Percentiles rank a stretch among this genome's conserved stretches.
These are phyloP conservation scores for Yamadazyma friedrichii DNA, from an alignment of 1,139 yeast species.

Conservation along the genomic window DNA sequence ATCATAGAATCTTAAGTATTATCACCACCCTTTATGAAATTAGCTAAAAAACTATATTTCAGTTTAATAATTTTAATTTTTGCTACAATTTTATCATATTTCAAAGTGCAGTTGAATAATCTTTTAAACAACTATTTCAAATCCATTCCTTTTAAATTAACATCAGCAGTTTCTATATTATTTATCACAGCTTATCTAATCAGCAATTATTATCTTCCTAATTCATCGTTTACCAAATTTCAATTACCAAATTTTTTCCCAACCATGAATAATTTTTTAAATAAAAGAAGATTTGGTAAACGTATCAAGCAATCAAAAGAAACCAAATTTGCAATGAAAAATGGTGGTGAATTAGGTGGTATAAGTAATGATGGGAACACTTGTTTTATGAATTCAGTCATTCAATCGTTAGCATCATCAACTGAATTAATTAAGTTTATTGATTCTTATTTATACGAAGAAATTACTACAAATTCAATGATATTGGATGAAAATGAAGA, in stretches of 20 bases:
- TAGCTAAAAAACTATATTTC: too few relatives aligned
- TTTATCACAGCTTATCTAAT: constrained; percentile 8
- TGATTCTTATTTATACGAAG: constrained; percentile 39
- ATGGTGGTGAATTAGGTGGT: constrained; percentile 82
- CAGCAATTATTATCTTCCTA: neutral
- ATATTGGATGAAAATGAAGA: constrained; percentile 10
- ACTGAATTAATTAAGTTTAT: constrained; percentile 58
- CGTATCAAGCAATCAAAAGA: constrained; percentile 22
- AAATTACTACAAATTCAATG: constrained; percentile 18
- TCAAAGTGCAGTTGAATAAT: constrained; percentile 9
- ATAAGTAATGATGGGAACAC: constrained; percentile 87
- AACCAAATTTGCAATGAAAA: constrained; percentile 39
- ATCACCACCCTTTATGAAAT: too few relatives aligned
- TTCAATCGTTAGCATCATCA: constrained; percentile 81
- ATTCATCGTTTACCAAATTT: neutral
- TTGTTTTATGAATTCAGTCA: constrained; percentile 88
- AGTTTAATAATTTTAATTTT: too few relatives aligned
- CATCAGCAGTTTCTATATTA: constrained; percentile 10
- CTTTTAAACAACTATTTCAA: neutral
- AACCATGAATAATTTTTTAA: constrained; percentile 9
- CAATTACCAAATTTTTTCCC: neutral
- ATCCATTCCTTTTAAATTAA: constrained; percentile 1
- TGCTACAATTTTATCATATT: neutral
- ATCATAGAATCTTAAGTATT: too few relatives aligned
- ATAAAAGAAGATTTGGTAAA: constrained; percentile 11